These are phyloP conservation scores for Fraxinus nigra DNA, from an alignment of 305 asterid genomes.

Conservation along the genomic window DNA sequence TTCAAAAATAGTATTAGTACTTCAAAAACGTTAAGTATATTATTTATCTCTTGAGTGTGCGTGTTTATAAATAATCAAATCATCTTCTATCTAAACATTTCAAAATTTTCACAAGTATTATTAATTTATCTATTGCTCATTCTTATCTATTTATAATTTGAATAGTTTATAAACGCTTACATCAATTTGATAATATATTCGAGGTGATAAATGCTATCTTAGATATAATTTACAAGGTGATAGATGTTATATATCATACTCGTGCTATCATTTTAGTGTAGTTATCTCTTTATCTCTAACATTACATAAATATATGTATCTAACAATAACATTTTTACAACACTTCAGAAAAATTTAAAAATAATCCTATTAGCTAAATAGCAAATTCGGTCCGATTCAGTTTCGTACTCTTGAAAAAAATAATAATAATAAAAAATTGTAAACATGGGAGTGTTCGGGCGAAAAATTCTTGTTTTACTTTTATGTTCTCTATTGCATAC, in stretches of 20 bases:
- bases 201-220: neutral
- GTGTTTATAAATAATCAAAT: neutral
- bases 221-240: neutral
- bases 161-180: neutral
- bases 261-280: neutral
- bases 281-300: neutral
- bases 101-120: neutral
- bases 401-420: neutral
- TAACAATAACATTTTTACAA: neutral
- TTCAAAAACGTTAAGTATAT: neutral
- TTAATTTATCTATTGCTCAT: neutral
- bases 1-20: too few relatives aligned
- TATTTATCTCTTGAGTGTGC: neutral
- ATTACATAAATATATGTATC: neutral
- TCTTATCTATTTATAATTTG: neutral
- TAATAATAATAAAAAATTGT: neutral
- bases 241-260: neutral
- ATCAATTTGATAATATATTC: neutral
- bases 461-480: neutral
- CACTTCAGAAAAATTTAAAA: neutral
- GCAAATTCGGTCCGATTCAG: neutral
- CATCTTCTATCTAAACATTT: neutral
- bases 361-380: neutral
- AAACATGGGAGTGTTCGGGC: neutral
- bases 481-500: neutral